Base-by-base conservation (phyloP, 2,329 filamentous ascomycete species). In the Calonectria naviculata region DNA sequence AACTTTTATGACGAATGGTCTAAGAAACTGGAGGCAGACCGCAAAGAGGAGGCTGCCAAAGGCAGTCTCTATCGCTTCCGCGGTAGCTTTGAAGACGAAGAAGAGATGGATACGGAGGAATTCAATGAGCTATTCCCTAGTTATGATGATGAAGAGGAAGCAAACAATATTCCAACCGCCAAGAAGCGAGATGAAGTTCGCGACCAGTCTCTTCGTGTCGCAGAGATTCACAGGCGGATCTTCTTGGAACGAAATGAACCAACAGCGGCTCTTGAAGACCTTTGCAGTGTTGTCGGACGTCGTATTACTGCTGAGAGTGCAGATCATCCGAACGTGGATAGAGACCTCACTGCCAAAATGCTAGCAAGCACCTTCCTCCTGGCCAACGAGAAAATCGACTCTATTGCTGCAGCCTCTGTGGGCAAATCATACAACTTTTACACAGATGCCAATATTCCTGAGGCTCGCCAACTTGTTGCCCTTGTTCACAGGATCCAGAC, bases 31-130 rank as follows among this genome's bases (percentile, higher is more conserved):
- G 89, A 93, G 65, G 87, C 91, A 24, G 95, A 98, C 74, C 93
- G 94, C 77, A 91, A 92, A 76, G 90, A 93, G 56, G 91, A 93
- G 75, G 92, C 93, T 21, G 89, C 90, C 31, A 94, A 93, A 72
- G 91, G 90, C 6, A 95, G 93, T 73, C 83, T 97, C 44, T 99
- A 97, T 82, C 92, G 92, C 24, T 98, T 97, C 84, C 91, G 91
- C 73, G 96, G 95, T 36, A 92, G 91, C 44, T 85, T 90, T 44
- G 93, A 95, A 71, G 92, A 95, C 58, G 91, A 94, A 74, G 93
- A 97, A 67, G 92, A 93, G 76, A 86, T 90, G 12, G 91, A 95
- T 64, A 89, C 93, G 73, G 89, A 93, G 67, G 94, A 97, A 73
- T 92, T 98, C 74, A 88, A 92, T 24, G 89, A 93, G 73, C 85